Evolutionary conservation across 345 rosid genomes (phyloP).

Genomic region (Cochlearia excelsa): DNA sequence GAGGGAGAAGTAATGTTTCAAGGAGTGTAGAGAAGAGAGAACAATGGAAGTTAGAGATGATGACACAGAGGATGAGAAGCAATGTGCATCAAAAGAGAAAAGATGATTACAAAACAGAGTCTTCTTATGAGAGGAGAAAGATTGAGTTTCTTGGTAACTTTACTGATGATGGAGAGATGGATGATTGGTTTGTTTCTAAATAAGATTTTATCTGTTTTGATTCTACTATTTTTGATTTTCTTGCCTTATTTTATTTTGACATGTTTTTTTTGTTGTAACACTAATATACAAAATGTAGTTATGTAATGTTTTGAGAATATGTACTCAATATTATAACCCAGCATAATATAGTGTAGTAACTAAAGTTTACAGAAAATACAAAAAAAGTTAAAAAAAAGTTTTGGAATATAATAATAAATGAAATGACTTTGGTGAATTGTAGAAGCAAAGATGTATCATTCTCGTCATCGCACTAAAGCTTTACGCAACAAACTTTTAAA

Average conservation of each 20-base stretch:
- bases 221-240: background rate
- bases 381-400: too few species aligned
- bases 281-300: too few species aligned
- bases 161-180: conserved; percentile 66
- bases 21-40: conserved; percentile 41
- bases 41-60: conserved; percentile 57
- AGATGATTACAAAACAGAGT: conserved; percentile 16
- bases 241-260: background rate
- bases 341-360: too few species aligned
- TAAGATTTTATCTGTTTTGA: conserved; percentile 7
- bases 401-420: too few species aligned
- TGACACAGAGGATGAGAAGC: conserved; percentile 37
- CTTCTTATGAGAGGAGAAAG: conserved; percentile 32
- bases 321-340: too few species aligned
- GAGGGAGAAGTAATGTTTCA: conserved; percentile 58
- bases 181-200: conserved; percentile 57
- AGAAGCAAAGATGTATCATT: too few species aligned
- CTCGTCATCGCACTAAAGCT: too few species aligned
- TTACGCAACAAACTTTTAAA: too few species aligned
- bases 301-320: too few species aligned
- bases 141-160: conserved; percentile 36
- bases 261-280: background rate
- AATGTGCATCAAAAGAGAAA: conserved; percentile 22
- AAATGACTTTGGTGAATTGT: too few species aligned
- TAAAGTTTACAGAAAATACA: too few species aligned